Percentiles rank a stretch among this genome's conserved stretches.
phyloP scores from a whole-genome alignment of 805 yeast genomes.

The Naumovozyma castellii region DNA sequence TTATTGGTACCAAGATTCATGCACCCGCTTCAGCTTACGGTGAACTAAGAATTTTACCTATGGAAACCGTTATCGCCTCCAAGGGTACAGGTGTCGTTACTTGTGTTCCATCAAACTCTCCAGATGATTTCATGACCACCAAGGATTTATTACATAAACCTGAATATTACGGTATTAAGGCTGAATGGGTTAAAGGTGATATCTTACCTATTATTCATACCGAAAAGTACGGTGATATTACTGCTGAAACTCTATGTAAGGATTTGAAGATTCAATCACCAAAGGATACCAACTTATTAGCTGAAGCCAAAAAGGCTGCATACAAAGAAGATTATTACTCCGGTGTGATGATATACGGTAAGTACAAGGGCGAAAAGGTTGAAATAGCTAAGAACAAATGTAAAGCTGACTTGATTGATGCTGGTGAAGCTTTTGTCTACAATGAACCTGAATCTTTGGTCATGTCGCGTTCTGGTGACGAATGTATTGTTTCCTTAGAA shows the following conservation, averaged over 20 bases:
- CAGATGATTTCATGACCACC: conserved; percentile 88
- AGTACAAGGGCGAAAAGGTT: conserved; percentile 80
- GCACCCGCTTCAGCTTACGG: conserved; percentile 73
- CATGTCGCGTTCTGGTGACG: conserved; percentile 92
- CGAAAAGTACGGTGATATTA: conserved; percentile 76
- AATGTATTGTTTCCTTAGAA: conserved; percentile 91
- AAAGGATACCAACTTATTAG: conserved; percentile 77
- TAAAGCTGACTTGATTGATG: conserved; percentile 66
- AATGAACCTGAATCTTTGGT: conserved; percentile 90
- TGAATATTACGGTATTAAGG: conserved; percentile 75
- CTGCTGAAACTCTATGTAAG: conserved; percentile 78
- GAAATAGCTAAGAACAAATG: conserved; percentile 85
- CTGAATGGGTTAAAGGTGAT: conserved; percentile 76
- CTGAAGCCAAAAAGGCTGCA: conserved; percentile 87
- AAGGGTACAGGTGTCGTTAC: conserved; percentile 99
- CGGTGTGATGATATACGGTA: conserved; percentile 73
- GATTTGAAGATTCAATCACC: conserved; percentile 90
- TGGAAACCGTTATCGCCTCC: conserved; percentile 90
- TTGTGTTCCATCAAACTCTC: conserved; percentile 98
- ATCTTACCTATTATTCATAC: conserved; percentile 68
- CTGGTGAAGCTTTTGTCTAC: conserved; percentile 78
- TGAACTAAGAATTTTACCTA: conserved; percentile 78
- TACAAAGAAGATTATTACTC: conserved; percentile 95
- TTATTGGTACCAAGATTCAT: conserved; percentile 77
- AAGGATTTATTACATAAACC: conserved; percentile 80